A percentile compares a stretch with the other conserved stretches of the same genome.
Conservation (phyloP, 352 stramenopile species). For the Phytopythium delawarense region DNA sequence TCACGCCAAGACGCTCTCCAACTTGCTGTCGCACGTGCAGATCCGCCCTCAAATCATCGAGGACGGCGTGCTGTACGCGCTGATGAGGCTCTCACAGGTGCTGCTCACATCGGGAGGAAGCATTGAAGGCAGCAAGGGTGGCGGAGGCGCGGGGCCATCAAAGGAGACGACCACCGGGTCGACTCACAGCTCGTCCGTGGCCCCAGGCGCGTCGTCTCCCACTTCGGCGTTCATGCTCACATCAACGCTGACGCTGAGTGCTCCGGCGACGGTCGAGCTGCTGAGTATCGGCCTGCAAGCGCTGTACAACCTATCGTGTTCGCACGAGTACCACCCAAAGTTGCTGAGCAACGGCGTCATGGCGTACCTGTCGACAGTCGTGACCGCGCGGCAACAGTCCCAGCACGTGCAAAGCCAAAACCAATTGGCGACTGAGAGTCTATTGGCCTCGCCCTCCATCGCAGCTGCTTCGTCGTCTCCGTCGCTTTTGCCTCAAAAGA, state of each 20-base stretch:
- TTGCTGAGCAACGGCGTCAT: constrained; percentile 71
- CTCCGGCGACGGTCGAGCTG: constrained; percentile 44
- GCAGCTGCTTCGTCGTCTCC: not conserved
- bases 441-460: not conserved
- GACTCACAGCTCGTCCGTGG: not conserved
- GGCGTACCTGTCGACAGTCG: constrained; percentile 51
- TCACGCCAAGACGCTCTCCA: constrained; percentile 77
- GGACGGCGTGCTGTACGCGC: constrained; percentile 71
- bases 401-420: not conserved
- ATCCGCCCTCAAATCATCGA: constrained; percentile 58
- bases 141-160: not conserved
- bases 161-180: not conserved
- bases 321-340: constrained; percentile 62
- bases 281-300: constrained; percentile 67
- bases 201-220: not conserved
- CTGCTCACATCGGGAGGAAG: constrained; percentile 16
- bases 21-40: constrained; percentile 56
- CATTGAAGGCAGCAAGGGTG: not conserved
- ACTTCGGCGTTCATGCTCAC: not conserved
- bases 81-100: constrained; percentile 78
- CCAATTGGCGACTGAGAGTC: not conserved
- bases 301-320: constrained; percentile 75
- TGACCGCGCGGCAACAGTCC: constrained; percentile 12
- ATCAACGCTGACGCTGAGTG: not conserved
- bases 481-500: not conserved